Base-by-base conservation (phyloP, 176 grass and related monocot species). In the Musa acuminata region DNA sequence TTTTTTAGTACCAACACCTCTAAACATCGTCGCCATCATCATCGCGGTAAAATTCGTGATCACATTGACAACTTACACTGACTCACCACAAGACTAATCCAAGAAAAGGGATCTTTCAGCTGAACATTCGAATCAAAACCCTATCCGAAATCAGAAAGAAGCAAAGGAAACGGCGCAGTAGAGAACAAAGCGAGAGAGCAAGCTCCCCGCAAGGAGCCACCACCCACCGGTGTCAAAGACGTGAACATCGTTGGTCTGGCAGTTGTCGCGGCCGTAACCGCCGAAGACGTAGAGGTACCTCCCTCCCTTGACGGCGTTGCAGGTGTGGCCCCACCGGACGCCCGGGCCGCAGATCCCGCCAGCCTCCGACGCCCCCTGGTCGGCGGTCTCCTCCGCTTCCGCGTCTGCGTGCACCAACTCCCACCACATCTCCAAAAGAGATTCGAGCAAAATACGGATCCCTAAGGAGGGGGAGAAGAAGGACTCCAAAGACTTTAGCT, bases 191-290 rank as follows among this genome's bases (percentile, higher is more conserved):
- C 2, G 29, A 8, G 67, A 65, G 9, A 11, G 29, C 16, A 25
- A 9, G 16, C 17, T 20, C 67, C 17, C 43, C 10, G 27, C 13
- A n/a, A 8, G 26, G 0, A 14, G 35, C 11, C 62, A 35, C 27
- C 9, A 70, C 43, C 8, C 23, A 80, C 78, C 78, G 20, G 78
- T 64, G 20, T 80, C 78, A 69, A 80, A 80, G 58, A 80, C 69
- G 9, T 80, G 78, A 20, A 80, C 78, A 8, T 80, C 78, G 78
- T 80, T 80, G 58, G 78, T 80, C 57, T 80, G 78, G 55, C 69
- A 64, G 12, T 73, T 73, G 78, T 26, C 17, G 8, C 20, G n/a
- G 69, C 78, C 78, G 69, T 80, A 80, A 1, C 78, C 78, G 0
- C 78, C 78, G 69, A 80, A 80, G 49, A 80, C 35, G 58, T 73